Evolutionary conservation across 495 filamentous ascomycete species (phyloP).

Genomic region (Xylaria flabelliformis): DNA sequence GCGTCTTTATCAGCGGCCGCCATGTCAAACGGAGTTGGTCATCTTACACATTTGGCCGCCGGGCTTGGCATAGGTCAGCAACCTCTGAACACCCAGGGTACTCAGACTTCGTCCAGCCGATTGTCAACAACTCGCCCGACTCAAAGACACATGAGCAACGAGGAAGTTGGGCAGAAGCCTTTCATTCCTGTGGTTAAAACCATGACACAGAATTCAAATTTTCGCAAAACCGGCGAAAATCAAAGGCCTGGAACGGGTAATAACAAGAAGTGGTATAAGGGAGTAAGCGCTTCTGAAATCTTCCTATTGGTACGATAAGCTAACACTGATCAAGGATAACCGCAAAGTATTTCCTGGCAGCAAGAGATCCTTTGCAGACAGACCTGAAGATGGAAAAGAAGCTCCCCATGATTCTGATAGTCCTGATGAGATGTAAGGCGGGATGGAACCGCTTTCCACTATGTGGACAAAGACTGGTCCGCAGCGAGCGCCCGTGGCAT

Average conservation of each 20-base stretch:
- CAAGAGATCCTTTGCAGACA: not conserved
- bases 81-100: not conserved
- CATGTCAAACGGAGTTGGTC: too few relatives aligned
- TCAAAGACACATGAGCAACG: not conserved
- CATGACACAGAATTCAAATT: not conserved
- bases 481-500: not conserved
- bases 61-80: not conserved
- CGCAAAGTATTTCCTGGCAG: slow-evolving; percentile 20
- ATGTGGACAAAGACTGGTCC: not conserved
- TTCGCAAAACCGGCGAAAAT: not conserved
- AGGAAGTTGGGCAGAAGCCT: not conserved
- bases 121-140: not conserved
- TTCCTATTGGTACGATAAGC: slow-evolving; percentile 20
- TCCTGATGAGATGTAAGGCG: slow-evolving; percentile 25
- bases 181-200: not conserved
- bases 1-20: too few relatives aligned
- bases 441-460: not conserved
- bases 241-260: not conserved
- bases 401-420: slow-evolving; percentile 25
- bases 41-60: not conserved
- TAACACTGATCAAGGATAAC: slow-evolving; percentile 18
- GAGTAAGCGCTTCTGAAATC: slow-evolving; percentile 22
- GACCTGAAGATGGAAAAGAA: slow-evolving; percentile 5
- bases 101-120: not conserved
- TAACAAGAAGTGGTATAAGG: slow-evolving; percentile 24